Evolutionary conservation across 2,329 filamentous ascomycete genomes (phyloP).

Genomic region (Penicillium sp.): DNA sequence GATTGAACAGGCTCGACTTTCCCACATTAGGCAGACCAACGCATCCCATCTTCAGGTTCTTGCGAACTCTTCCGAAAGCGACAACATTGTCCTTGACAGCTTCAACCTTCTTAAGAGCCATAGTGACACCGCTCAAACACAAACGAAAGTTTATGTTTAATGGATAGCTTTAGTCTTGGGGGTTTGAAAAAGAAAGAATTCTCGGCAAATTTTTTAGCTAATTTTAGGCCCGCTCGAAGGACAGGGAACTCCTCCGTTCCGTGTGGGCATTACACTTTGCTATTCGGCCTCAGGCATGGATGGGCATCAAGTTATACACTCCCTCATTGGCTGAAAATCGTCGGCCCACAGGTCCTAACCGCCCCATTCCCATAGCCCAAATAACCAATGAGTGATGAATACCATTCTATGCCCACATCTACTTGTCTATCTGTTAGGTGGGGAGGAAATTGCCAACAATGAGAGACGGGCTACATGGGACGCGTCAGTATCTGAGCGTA

Average conservation of each 20-base stretch:
- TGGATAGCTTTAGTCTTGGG: background rate
- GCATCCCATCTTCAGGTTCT: slow-evolving; percentile 18
- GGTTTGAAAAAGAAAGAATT: background rate
- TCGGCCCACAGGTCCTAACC: background rate
- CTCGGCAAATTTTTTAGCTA: background rate
- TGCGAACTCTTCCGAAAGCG: slow-evolving; percentile 14
- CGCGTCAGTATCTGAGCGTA: slow-evolving; percentile 9
- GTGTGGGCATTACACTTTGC: background rate
- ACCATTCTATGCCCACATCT: slow-evolving; percentile 7
- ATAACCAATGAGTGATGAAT: background rate
- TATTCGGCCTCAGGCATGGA: background rate
- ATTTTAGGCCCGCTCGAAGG: background rate
- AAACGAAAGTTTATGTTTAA: background rate
- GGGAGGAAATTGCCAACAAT: slow-evolving; percentile 98
- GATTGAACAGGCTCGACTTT: slow-evolving; percentile 15
- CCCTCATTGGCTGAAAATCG: background rate
- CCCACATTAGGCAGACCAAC: slow-evolving; percentile 13
- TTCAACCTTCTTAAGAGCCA: slow-evolving; percentile 1
- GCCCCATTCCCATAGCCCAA: background rate
- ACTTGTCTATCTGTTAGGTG: slow-evolving; percentile 67
- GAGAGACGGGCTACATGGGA: slow-evolving; percentile 73
- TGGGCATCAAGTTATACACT: background rate
- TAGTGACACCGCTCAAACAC: background rate
- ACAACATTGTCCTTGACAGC: slow-evolving; percentile 15
- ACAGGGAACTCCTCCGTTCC: background rate